Evolutionary conservation across 2,329 filamentous ascomycete genomes (phyloP), one percentile per base, ranked within the genome.

Genomic region (Monosporascus sp.): DNA sequence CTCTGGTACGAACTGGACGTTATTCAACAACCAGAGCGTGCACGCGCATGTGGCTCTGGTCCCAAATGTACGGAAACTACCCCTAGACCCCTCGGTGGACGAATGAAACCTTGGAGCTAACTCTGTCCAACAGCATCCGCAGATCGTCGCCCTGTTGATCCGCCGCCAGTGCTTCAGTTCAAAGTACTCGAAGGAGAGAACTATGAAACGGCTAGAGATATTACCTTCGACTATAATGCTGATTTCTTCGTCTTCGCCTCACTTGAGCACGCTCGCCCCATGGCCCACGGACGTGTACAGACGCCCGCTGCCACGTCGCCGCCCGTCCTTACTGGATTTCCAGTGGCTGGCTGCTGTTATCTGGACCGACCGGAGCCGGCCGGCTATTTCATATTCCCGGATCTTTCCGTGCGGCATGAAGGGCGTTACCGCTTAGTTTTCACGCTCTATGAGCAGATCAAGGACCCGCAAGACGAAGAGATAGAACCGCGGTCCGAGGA

Each of bases 211-310:
- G 81, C 81, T 52, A 79, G 80, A 66, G 88, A 91, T 56, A 83
- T 91, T 65, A 97, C 94, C 2, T 96, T 96, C 65, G 82, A 85
- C 55, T 96, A 97, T 77, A 93, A 96, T 67, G 92, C 92, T 67
- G 96, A 96, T 73, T 97, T 97, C 81, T 97, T 99, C 74, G 85
- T 97, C 41, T 97, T 91, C 65, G 90, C 92, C 50, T 97, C 91
- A 6, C 80, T 99, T 55, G 91, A 97, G 67, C 86, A 90, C 63
- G 88, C 91, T 27, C 88, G 92, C 38, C 83, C 85, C 31, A 88
- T 97, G 55, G 91, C 91, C 19, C 87, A 91, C 55, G 89, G 88
- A 49, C 88, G 91, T 60, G 84, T 90, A 46, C 83, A 85, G 62
- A 79, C 80, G 14, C 80, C 79, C 31, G 77, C 84, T n/a, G 82